These are phyloP conservation scores for Agrocybe praecox DNA, from an alignment of 768 basidiomycete species.

Conservation along the genomic window DNA sequence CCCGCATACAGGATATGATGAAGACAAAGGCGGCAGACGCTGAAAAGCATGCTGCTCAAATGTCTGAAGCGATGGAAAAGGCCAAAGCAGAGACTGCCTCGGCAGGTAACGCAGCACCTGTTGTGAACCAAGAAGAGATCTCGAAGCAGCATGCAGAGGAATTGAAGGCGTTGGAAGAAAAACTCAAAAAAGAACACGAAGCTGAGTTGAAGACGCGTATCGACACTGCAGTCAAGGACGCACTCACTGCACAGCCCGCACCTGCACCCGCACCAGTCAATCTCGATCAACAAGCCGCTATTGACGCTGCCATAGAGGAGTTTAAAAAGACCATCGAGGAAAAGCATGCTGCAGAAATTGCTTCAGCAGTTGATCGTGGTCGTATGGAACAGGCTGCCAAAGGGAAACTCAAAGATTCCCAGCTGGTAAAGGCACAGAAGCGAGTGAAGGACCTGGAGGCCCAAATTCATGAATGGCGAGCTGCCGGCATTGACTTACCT, in stretches of 20 bases:
- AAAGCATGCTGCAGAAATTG: conserved; percentile 57
- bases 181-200: conserved; percentile 53
- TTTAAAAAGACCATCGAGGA: conserved; percentile 49
- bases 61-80: conserved; percentile 62
- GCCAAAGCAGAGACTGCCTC: conserved; percentile 43
- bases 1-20: conserved; percentile 52
- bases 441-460: conserved; percentile 71
- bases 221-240: conserved; percentile 44
- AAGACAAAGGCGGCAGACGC: conserved; percentile 52
- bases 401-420: conserved; percentile 70
- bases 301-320: conserved; percentile 52
- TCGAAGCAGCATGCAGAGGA: conserved; percentile 61
- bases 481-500: conserved; percentile 46
- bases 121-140: conserved; percentile 39
- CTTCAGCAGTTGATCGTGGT: conserved; percentile 68
- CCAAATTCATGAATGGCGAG: conserved; percentile 59
- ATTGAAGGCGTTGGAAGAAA: conserved; percentile 54
- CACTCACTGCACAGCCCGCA: conserved; percentile 33
- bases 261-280: conserved; percentile 16
- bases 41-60: conserved; percentile 48
- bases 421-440: conserved; percentile 60
- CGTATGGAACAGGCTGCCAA: conserved; percentile 64
- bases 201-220: conserved; percentile 44
- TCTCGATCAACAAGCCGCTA: conserved; percentile 35
- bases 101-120: conserved; percentile 20